Evolutionary conservation across 805 yeast species (phyloP), one percentile per base, ranked within the genome.

Genomic region (Ogataea chonburiensis): DNA sequence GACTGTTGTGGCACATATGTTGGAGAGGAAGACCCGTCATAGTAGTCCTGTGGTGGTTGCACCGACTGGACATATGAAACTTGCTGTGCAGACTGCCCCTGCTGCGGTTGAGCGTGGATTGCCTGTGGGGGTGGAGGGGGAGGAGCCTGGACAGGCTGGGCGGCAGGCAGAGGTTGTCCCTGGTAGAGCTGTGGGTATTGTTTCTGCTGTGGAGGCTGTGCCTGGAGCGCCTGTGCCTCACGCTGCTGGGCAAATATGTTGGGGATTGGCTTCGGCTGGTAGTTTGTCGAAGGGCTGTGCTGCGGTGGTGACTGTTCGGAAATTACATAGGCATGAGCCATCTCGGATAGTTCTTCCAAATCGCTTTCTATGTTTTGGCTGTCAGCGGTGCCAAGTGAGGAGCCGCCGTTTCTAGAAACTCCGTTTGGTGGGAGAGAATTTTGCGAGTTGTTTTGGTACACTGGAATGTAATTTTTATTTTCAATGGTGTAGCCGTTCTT

Each of bases 271-370:
- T 45, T 45, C 24, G 49, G 47, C 16, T 43, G 52, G 36, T 47
- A 49, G 20, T 44, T 38, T 11, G 41, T 48, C 20, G 49, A 31
- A 9, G 33, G 36, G 9, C 29, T 15, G 9, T 35, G 38, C 7
- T 24, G 17, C 2, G 46, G 49, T 10, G 60, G 54, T 5, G 60
- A 41, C 38, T 55, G 53, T 21, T 58, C 58, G 5, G 55, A 39
- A 4, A 50, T 34, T 5, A 47, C 57, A 34, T 56, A 58, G 23
- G 52, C 55, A 17, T 50, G 57, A 5, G 60, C 60, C 52, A 57
- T 45, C 24, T 58, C 50, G 13, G 63, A 53, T 16, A 63, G 38
- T 25, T 59, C 63, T 38, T 52, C 61, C 28, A 55, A 40, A 29
- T 58, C 62, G 14, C 51, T 47, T n/a, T 54, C 60, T 19, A 42